Evolutionary conservation across 2,329 filamentous ascomycete genomes (phyloP).

Genomic region (Aspergillus texensis): DNA sequence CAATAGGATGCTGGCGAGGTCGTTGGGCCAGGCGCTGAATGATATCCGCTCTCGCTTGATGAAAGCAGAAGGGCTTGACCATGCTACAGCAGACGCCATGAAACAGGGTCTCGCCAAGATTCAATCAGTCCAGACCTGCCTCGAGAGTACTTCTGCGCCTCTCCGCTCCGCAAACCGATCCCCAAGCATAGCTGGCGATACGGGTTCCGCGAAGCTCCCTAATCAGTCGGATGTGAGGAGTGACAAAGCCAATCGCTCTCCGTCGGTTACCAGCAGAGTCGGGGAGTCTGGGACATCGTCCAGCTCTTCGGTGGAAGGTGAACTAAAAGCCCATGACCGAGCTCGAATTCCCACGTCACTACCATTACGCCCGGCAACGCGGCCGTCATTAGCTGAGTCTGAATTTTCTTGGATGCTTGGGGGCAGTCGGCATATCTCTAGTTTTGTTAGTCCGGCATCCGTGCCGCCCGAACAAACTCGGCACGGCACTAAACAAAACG

Average conservation of each 20-base stretch:
- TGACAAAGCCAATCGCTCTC: conserved; percentile 8
- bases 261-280: conserved; percentile 4
- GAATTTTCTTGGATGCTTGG: conserved; percentile 56
- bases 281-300: conserved; percentile 9
- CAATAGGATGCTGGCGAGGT: conserved; percentile 44
- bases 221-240: conserved; percentile 5
- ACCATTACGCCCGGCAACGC: conserved; percentile 29
- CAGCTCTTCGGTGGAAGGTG: conserved; percentile 13
- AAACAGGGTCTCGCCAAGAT: conserved; percentile 43
- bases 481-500: conserved; percentile 34
- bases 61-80: conserved; percentile 27
- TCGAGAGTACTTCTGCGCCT: conserved; percentile 43
- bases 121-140: conserved; percentile 47
- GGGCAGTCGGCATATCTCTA: conserved; percentile 46
- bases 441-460: conserved; percentile 50
- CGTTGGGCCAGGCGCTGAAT: conserved; percentile 45
- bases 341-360: conserved; percentile 22
- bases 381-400: conserved; percentile 49
- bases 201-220: conserved; percentile 3
- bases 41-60: conserved; percentile 42
- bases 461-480: conserved; percentile 48
- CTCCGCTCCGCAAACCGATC: conserved; percentile 18
- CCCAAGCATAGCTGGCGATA: conserved; percentile 9
- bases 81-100: conserved; percentile 33
- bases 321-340: conserved; percentile 7